Conservation (phyloP, 2,329 filamentous ascomycete genomes). For the Colletotrichum falcatum region DNA sequence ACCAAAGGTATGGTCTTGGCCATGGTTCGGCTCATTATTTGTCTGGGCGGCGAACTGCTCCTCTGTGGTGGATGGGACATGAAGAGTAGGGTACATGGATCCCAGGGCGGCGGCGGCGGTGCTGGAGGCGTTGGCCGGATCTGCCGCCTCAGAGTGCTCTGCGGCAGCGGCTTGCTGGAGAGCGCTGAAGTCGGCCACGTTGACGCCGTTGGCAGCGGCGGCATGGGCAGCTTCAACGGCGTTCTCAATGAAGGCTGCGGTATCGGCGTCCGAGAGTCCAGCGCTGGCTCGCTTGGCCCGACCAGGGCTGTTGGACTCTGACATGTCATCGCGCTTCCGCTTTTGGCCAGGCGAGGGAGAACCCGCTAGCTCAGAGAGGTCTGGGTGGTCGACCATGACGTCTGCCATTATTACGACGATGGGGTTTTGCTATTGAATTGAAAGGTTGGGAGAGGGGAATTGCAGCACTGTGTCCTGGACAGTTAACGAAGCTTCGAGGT, state of each 20-base stretch:
- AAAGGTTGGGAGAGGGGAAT: background rate
- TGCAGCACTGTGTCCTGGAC: background rate
- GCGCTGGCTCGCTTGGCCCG: constrained; percentile 65
- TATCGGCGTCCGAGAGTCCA: constrained; percentile 56
- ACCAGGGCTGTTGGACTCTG: constrained; percentile 61
- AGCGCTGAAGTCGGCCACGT: constrained; percentile 67
- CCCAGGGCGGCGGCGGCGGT: constrained; percentile 70
- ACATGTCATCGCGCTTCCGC: constrained; percentile 63
- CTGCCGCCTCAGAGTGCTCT: constrained; percentile 60
- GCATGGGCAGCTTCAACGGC: constrained; percentile 59
- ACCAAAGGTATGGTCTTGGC: constrained; percentile 51
- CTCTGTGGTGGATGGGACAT: constrained; percentile 68
- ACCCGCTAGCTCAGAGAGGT: constrained; percentile 54
- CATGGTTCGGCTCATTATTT: constrained; percentile 51
- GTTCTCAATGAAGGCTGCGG: constrained; percentile 66
- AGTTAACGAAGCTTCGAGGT: background rate
- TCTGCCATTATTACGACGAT: constrained; percentile 59
- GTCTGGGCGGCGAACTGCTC: constrained; percentile 70
- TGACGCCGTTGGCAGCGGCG: constrained; percentile 56
- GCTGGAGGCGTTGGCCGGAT: constrained; percentile 66
- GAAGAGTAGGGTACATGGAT: constrained; percentile 69
- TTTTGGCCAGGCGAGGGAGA: constrained; percentile 62
- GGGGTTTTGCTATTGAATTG: background rate
- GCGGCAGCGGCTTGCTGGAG: constrained; percentile 65
- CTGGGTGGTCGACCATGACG: constrained; percentile 60